Evolutionary conservation across 805 yeast species (phyloP), one percentile per base, ranked within the genome.

Genomic region (Starmerella davenportii): DNA sequence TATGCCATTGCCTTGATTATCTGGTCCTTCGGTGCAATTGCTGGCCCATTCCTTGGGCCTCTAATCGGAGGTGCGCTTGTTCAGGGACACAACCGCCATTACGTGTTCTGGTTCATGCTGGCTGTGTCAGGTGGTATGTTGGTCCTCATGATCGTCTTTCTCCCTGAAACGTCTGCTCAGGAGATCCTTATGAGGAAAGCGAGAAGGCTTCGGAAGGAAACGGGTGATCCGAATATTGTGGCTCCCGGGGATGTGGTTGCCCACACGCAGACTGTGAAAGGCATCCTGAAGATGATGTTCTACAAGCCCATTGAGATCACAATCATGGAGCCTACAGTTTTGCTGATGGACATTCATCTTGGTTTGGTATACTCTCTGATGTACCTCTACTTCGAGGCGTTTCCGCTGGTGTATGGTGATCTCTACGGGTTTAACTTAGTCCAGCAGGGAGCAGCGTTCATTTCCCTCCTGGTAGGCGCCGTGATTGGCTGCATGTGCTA

Each of bases 341-440:
- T 72, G 16, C 58, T 71, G 23, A 64, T 72, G 42, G 64, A 72
- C 48, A 17, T 65, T 21, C 72, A 71, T 51, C 57, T 68, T 45
- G 70, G 74, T 0, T 47, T 72, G 37, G 58, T 64, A 5, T 74
- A 73, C 52, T 68, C 75, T 21, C 53, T 66, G 23, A 46, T 69
- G 43, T 74, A 70, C 51, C 52, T 71, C 18, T 73, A 69, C 61
- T 70, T 73, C 47, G 79, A 74, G 53, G 72, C 71, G 4, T 70
- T 70, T 55, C 79, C 80, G 8, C 58, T 72, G 28, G 72, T 69
- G 2, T 74, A 66, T 43, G 39, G 43, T 7, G 67, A 61, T 2
- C 49, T 60, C 18, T 61, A 69, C 45, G 50, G 60, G 24, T 74
- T 74, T 53, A 62, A 69, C 3, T 48, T 61, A 19, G 60, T 70